Base-by-base conservation (phyloP, 352 stramenopile genomes). In the Pelagophyceae sp. region DNA sequence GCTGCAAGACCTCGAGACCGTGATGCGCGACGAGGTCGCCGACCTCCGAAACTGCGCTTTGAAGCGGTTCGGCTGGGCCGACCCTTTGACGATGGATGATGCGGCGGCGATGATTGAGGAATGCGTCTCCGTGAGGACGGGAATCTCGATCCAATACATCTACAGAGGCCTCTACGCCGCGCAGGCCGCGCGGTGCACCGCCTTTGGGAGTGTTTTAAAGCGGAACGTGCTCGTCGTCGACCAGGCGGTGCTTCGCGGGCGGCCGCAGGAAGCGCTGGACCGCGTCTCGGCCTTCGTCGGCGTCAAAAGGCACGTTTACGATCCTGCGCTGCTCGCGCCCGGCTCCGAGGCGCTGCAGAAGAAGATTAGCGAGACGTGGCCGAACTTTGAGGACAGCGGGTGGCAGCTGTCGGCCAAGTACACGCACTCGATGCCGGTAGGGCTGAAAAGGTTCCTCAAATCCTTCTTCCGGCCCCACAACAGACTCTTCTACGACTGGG, bases 81-180 rank as follows among this genome's bases (percentile, higher is more conserved):
- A 23, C n/a, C 38, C 64, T 17, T 20, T 38, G 45, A 54, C 76
- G 17, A 17, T 27, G 20, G 29, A 58, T 6, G n/a, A 29, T 0
- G 37, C 76, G n/a, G 76, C 76, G 31, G 31, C 15, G 25, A 25
- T 78, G 6, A 50, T 80, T 35, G 51, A 65, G 5, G 27, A 27
- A 1, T 80, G 76, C 76, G 65, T 75, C 69, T 11, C 2, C 27
- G 51, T 64, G 25, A 64, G 38, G 3, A 80, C 50, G 31, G 76
- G 76, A 38, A 80, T 80, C 65, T 54, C 64, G 2, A 77, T 35
- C 60, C 67, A 80, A 33, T 80, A 78, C 61, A 5, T 80, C 35
- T 80, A 80, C 70, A 31, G 76, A 5, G 38, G 50, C 70, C 51
- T 80, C 51, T 80, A 70, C 67, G 76, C 76, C n/a, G 38, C 70